A percentile compares a stretch with the other conserved stretches of the same genome.
These are phyloP conservation scores for Fusarium guadeloupense DNA, from an alignment of 2,329 filamentous ascomycete genomes.

Conservation along the genomic window DNA sequence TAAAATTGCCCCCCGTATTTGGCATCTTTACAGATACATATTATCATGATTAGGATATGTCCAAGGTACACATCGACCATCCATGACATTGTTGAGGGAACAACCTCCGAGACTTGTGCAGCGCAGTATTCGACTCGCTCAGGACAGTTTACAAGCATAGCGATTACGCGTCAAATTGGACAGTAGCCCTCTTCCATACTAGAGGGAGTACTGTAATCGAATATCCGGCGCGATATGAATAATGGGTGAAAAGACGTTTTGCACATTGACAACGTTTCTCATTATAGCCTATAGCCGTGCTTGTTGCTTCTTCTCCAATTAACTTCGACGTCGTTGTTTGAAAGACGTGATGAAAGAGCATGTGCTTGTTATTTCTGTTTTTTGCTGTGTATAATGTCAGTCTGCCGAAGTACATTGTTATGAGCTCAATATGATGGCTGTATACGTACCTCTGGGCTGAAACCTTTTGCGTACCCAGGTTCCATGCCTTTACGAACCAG, in stretches of 20 bases:
- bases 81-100: background rate
- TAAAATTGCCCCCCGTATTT: too few relatives aligned
- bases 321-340: background rate
- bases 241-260: background rate
- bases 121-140: background rate
- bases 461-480: conserved; percentile 55
- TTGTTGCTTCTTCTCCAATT: background rate
- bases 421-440: background rate
- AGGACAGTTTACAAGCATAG: background rate
- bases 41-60: too few relatives aligned
- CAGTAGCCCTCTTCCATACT: background rate
- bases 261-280: background rate
- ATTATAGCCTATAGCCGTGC: background rate
- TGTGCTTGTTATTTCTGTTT: conserved; percentile 34
- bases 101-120: background rate
- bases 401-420: background rate
- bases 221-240: background rate
- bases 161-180: background rate
- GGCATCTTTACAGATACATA: too few relatives aligned
- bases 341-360: background rate
- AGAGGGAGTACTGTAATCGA: background rate
- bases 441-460: conserved; percentile 31
- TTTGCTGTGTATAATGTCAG: conserved; percentile 35
- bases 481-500: conserved; percentile 73
- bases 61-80: background rate